Conservation (phyloP, 805 yeast genomes). For the Hanseniaspora thailandica region DNA sequence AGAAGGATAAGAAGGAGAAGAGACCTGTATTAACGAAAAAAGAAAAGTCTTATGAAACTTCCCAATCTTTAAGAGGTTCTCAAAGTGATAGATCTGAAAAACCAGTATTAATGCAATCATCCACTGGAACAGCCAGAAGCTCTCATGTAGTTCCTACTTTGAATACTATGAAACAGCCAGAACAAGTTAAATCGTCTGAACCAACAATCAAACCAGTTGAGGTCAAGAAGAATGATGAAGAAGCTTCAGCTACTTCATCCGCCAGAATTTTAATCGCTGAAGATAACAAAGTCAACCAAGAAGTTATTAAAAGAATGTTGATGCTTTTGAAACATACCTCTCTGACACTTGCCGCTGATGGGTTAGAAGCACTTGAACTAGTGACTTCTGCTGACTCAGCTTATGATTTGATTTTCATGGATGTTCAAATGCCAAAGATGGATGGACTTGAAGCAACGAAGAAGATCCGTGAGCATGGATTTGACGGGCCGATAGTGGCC, state of each 20-base stretch:
- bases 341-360: constrained; percentile 76
- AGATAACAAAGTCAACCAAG: constrained; percentile 88
- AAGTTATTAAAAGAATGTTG: constrained; percentile 82
- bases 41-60: constrained; percentile 6
- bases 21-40: background rate
- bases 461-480: constrained; percentile 54
- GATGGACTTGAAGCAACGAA: constrained; percentile 82
- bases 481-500: constrained; percentile 72
- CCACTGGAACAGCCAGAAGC: constrained; percentile 32
- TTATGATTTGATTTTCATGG: constrained; percentile 82
- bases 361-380: constrained; percentile 67
- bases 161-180: background rate
- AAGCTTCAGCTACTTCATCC: background rate
- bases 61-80: constrained; percentile 3
- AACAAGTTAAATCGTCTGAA: background rate
- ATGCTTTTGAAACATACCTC: constrained; percentile 65
- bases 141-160: constrained; percentile 17
- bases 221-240: constrained; percentile 19
- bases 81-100: constrained; percentile 18
- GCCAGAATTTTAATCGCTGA: constrained; percentile 70
- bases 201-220: background rate
- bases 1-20: background rate
- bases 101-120: constrained; percentile 19
- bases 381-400: constrained; percentile 35
- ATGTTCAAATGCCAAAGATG: constrained; percentile 90